Evolutionary conservation across 768 basidiomycete genomes (phyloP), one percentile per base, ranked within the genome.

Genomic region (Suillus tomentosus): DNA sequence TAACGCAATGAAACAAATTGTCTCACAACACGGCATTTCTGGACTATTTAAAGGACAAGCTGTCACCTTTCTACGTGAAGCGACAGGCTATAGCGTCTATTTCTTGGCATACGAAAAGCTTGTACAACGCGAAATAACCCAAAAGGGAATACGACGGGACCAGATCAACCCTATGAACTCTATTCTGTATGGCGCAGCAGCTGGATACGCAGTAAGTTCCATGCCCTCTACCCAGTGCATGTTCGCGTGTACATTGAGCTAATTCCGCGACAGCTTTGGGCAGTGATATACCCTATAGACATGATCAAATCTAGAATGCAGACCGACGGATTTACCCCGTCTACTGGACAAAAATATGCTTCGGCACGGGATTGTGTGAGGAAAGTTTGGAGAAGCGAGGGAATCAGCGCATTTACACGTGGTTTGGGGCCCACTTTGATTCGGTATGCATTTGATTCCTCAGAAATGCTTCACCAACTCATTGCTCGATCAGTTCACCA

Each of bases 241-340:
- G 31, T 67, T 55, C 43, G 63, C 36, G 22, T 19, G 27, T 27
- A 61, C 42, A 19, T 62, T 51, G 48, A 14, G 64, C 62, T 68
- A 27, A 73, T 47, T 24, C 17, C 56, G 37, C 67, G 47, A 40
- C 64, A 94, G 92, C 81, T 95, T 36, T 95, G 93, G 93, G 89
- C 86, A n/a, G 80, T 94, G 11, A 95, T 95, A 79, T 96, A 96
- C 80, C 95, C 95, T 17, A 90, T 96, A 76, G 95, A 97, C 77
- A 93, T 97, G 85, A 87, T 98, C 72, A 99, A 99, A 74, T 94
- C 94, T 34, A 87, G 95, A 61, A 91, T 98, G 83, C 96, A 99
- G 78, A 97, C 96, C 0, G 96, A 98, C 72, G 92, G 89, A 0
- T 95, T 95, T 75, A 82, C 86, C 13, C 77, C 87, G 3, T 80